Conservation (phyloP, 441 rosid species). For the Croton setiger region DNA sequence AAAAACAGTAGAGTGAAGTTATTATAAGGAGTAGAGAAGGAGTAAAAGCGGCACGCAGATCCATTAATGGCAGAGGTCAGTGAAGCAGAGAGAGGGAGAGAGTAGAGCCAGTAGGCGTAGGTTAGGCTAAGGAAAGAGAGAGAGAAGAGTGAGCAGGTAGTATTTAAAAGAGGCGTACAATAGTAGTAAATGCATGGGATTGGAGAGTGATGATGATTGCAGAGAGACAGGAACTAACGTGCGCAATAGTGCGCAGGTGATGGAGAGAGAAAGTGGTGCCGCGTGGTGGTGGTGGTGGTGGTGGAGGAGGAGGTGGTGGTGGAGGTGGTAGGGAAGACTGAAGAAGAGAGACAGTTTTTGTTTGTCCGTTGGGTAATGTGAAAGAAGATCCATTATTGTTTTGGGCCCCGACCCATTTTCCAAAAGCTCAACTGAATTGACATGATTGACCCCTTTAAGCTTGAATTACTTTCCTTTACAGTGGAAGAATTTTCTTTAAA, state of each 20-base stretch:
- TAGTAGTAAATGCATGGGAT: constrained; percentile 1
- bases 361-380: constrained; percentile 19
- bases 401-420: neutral
- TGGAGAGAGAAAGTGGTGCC: neutral
- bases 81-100: neutral
- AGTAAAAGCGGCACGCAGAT: constrained; percentile 11
- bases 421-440: neutral
- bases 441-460: neutral
- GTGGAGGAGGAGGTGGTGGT: neutral
- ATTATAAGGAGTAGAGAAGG: neutral
- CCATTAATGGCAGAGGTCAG: constrained; percentile 7
- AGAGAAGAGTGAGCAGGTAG: neutral
- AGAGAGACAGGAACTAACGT: constrained; percentile 24
- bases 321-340: neutral
- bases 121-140: constrained; percentile 4
- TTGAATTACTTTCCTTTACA: neutral
- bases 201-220: constrained; percentile 7
- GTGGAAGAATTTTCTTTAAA: too few species aligned
- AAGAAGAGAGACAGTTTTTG: neutral
- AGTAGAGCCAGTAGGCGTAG: constrained; percentile 10
- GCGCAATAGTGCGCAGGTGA: constrained; percentile 14
- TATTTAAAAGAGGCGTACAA: constrained; percentile 9
- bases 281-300: neutral
- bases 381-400: neutral
- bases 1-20: neutral